Conservation (phyloP, 176 grass and related monocot species). For the Oryza officinalis region DNA sequence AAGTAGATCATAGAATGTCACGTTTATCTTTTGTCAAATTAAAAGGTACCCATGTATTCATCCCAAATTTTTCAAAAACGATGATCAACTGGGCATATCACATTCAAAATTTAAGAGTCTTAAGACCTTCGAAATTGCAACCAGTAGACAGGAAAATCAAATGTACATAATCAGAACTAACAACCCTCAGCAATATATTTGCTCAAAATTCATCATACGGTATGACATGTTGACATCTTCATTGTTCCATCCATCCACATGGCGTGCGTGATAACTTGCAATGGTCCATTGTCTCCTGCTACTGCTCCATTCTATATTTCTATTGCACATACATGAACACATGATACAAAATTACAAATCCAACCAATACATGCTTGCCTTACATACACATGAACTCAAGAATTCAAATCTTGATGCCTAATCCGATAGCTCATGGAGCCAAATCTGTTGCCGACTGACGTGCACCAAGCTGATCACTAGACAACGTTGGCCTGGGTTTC, state of each 20-base stretch:
- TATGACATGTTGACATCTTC: neutral
- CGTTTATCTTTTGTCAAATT: too few species aligned
- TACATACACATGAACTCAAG: neutral
- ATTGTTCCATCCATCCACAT: neutral
- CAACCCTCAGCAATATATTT: neutral
- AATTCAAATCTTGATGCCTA: neutral
- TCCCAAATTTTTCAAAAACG: too few species aligned
- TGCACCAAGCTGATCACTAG: neutral
- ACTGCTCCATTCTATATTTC: neutral
- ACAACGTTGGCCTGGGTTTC: neutral
- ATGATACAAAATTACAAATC: slow-evolving; percentile 42
- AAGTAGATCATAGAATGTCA: too few species aligned
- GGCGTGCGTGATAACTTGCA: slow-evolving; percentile 12
- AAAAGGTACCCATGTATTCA: too few species aligned
- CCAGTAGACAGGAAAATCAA: too few species aligned
- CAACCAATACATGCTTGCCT: slow-evolving; percentile 5
- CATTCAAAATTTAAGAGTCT: too few species aligned
- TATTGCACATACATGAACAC: slow-evolving; percentile 35
- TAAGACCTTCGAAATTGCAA: too few species aligned
- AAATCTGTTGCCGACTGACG: neutral
- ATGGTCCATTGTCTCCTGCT: slow-evolving; percentile 13
- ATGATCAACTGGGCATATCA: too few species aligned
- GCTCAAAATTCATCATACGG: slow-evolving; percentile 1
- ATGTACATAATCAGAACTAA: neutral
- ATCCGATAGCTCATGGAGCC: neutral